Evolutionary conservation across 345 rosid genomes (phyloP).

Genomic region (Populus davidiana): DNA sequence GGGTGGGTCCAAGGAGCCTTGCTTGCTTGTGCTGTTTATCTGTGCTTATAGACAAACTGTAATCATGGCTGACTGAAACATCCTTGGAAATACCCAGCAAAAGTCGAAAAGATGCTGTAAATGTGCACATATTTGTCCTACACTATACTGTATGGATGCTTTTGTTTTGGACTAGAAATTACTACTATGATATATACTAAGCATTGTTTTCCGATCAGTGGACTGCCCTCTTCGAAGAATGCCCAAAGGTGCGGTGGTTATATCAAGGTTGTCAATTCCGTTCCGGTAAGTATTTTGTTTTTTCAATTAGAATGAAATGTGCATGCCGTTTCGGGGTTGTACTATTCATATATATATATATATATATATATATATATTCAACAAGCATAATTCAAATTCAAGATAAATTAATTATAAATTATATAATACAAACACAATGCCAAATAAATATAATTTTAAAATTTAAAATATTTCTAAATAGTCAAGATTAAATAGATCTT

Average conservation of each 20-base stretch:
- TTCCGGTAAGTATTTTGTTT: too few species aligned
- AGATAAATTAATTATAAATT: too few species aligned
- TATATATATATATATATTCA: too few species aligned
- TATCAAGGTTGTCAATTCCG: too few species aligned
- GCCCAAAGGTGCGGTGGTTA: neutral
- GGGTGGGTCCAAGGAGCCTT: constrained; percentile 2
- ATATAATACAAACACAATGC: too few species aligned
- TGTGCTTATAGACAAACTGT: constrained; percentile 14
- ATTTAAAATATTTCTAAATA: too few species aligned
- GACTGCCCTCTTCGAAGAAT: neutral
- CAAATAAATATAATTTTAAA: too few species aligned
- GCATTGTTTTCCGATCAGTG: neutral
- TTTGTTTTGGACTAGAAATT: neutral
- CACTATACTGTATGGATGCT: neutral
- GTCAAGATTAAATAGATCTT: too few species aligned
- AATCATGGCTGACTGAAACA: neutral
- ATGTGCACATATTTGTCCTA: neutral
- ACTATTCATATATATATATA: too few species aligned
- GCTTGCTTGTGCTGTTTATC: neutral
- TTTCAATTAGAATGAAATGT: too few species aligned
- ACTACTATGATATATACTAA: neutral
- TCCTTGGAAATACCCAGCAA: neutral
- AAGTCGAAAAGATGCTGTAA: constrained; percentile 8
- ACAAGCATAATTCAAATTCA: too few species aligned
- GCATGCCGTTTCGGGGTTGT: too few species aligned